Conservation (phyloP, 2,329 filamentous ascomycete genomes). For the Shiraia sp. region DNA sequence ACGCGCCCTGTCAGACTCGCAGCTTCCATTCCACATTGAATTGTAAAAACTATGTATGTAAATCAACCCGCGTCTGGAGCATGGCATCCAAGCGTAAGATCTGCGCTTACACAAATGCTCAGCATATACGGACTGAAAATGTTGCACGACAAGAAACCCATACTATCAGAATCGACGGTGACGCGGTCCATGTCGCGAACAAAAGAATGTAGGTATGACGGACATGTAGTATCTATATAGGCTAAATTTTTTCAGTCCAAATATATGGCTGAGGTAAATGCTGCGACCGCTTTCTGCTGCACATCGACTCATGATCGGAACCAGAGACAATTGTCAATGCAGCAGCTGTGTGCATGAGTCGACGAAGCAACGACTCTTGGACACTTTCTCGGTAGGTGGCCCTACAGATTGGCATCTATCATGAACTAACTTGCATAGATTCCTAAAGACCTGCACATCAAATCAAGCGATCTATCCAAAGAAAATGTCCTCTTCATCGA, state of each 20-base stretch:
- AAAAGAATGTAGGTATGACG: neutral
- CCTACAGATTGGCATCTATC: neutral
- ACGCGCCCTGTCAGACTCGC: too few relatives aligned
- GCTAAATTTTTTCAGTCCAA: conserved; percentile 1
- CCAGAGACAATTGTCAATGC: conserved; percentile 73
- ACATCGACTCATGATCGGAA: neutral
- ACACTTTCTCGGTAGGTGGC: conserved; percentile 65
- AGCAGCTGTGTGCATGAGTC: conserved; percentile 67
- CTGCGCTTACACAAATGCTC: too few relatives aligned
- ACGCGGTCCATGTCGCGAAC: neutral
- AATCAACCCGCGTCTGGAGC: too few relatives aligned
- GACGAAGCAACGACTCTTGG: conserved; percentile 69
- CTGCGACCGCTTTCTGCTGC: neutral
- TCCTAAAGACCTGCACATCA: conserved; percentile 32
- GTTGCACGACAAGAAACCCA: too few relatives aligned
- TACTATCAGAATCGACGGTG: neutral
- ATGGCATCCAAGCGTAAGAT: too few relatives aligned
- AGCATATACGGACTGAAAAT: too few relatives aligned
- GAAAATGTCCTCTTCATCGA: conserved; percentile 19
- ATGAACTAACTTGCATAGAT: conserved; percentile 19
- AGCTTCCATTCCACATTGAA: too few relatives aligned
- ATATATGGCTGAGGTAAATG: conserved; percentile 6
- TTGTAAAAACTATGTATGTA: too few relatives aligned
- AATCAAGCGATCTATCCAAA: conserved; percentile 8
- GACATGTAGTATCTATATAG: neutral